Base-by-base conservation (phyloP, 2,329 filamentous ascomycete genomes). In the Trichoderma guizhouense region DNA sequence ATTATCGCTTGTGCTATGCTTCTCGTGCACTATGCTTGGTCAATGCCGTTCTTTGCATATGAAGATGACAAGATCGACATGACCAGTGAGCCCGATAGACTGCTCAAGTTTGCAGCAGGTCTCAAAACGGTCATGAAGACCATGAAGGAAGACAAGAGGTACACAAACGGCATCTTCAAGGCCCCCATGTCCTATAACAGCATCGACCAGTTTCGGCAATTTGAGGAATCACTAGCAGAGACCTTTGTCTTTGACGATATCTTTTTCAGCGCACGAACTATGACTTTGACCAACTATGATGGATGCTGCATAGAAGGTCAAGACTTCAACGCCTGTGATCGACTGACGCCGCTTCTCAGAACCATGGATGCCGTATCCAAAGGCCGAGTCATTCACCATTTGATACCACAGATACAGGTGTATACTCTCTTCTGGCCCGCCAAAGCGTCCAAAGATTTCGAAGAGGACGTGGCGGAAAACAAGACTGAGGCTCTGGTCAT, bases 401-500 rank as follows among this genome's bases (percentile, higher is more conserved):
- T 72, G 30, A 24, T 72, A 34, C 39, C 39, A 5, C 43, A 72
- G 64, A 55, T 72, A 24, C 34, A 24, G 36, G 57, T 43, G 5
- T 72, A 72, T 8, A 61, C 70, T 21, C 53, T 72, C 1, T 69
- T 72, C 28, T 72, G 70, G 70, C 70, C 70, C n/a, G 64, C 70
- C 3, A 72, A 72, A 24, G 64, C 70, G 8, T 69, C 64, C 39
- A 60, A 55, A n/a, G 55, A 61, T 2, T 72, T 72, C 57, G 64
- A 68, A 39, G 28, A 72, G 21, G 64, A 72, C 8, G 53, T 72
- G 7, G 30, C 53, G 0, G 18, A 43, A 3, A 69, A 69, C 21
- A 58, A 43, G 28, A 61, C 70, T 7, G 36, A 69, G 21, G 53
- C 70, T 24, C 58, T 68, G 4, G 64, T 72, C 26, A 24, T 69